These are phyloP conservation scores for Lactifluus hygrophoroides DNA, from an alignment of 768 basidiomycete species.

Conservation along the genomic window DNA sequence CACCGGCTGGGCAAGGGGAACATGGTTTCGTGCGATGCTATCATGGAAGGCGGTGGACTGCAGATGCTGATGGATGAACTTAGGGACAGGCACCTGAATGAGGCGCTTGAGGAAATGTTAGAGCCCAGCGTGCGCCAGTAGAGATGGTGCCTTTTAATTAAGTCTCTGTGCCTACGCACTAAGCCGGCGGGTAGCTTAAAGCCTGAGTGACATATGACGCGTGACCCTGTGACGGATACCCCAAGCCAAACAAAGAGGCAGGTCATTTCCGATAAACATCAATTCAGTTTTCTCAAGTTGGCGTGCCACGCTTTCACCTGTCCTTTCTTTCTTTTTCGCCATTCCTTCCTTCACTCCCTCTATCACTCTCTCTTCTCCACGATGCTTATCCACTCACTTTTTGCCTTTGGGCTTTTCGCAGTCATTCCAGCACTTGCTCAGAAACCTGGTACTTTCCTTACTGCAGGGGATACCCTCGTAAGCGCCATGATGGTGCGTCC, in stretches of 20 bases:
- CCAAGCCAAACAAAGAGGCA: no score
- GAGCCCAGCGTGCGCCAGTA: no score
- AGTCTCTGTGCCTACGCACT: no score
- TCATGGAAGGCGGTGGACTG: conserved; percentile 19
- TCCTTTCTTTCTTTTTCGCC: background rate
- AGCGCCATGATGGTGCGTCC: conserved; percentile 46
- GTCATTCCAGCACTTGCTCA: conserved; percentile 22
- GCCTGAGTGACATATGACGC: no score
- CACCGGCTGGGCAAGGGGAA: conserved; percentile 20
- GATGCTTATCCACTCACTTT: conserved; percentile 28
- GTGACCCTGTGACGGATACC: no score
- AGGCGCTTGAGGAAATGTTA: conserved; percentile 5
- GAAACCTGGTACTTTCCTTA: conserved; percentile 25
- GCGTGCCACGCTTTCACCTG: background rate
- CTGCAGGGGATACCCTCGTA: conserved; percentile 35
- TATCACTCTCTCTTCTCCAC: background rate
- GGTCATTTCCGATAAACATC: no score
- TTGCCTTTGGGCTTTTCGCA: conserved; percentile 39
- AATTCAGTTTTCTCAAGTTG: no score
- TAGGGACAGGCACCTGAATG: conserved; percentile 7
- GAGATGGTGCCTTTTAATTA: no score
- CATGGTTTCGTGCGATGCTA: conserved; percentile 17
- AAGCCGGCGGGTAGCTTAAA: no score
- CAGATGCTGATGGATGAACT: conserved; percentile 5
- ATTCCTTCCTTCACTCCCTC: background rate